Evolutionary conservation across 1,284 basidiomycete genomes (phyloP).

Genomic region (Sanghuangporus baumii): DNA sequence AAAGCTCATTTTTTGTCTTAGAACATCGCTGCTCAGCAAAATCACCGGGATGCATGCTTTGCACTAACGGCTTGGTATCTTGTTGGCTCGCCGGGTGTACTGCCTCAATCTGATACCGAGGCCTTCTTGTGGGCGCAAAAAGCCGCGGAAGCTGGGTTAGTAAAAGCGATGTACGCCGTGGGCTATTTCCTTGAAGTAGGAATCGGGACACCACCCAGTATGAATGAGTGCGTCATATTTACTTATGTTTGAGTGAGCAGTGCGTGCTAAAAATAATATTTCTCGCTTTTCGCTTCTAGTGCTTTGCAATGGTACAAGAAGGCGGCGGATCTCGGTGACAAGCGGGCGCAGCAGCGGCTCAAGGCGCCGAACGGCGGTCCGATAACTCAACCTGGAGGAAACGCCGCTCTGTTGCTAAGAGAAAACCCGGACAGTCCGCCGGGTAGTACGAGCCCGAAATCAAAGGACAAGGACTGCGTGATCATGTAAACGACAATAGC

Average conservation of each 20-base stretch:
- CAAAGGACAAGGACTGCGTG: constrained; percentile 71
- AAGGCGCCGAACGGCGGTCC: constrained; percentile 55
- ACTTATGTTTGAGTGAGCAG: neutral
- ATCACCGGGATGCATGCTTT: constrained; percentile 95
- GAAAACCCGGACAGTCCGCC: constrained; percentile 34
- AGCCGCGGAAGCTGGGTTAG: constrained; percentile 83
- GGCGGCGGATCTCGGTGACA: constrained; percentile 93
- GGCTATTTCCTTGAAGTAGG: constrained; percentile 97
- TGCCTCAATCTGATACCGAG: constrained; percentile 97
- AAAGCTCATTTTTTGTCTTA: constrained; percentile 29
- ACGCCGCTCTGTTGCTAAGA: constrained; percentile 22
- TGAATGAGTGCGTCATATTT: constrained; percentile 51
- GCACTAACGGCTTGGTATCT: constrained; percentile 99
- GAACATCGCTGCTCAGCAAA: constrained; percentile 98
- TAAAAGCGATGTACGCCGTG: constrained; percentile 94
- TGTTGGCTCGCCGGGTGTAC: constrained; percentile 94
- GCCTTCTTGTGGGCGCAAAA: constrained; percentile 93
- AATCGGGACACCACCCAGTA: constrained; percentile 70
- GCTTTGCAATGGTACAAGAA: constrained; percentile 83
- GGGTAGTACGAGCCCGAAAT: constrained; percentile 40
- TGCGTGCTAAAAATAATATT: neutral
- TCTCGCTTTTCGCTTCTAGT: constrained; percentile 30
- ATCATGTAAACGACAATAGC: constrained; percentile 57
- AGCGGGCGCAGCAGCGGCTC: constrained; percentile 86
- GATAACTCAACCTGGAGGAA: constrained; percentile 18